These are phyloP conservation scores for Tetrapisispora pingtungensis DNA, from an alignment of 805 yeast genomes.

Conservation along the genomic window DNA sequence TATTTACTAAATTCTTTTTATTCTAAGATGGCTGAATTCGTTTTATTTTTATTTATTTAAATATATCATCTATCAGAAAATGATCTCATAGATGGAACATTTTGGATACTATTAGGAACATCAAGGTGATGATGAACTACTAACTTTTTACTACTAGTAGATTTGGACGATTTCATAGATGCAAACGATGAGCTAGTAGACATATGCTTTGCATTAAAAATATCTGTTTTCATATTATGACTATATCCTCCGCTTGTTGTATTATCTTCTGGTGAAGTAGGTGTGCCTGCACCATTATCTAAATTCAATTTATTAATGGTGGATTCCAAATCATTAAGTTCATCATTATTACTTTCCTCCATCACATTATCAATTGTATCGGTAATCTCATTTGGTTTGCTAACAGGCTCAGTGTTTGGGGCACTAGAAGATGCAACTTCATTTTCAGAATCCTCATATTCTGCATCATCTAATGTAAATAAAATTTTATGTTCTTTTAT, in stretches of 20 bases:
- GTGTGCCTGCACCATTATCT: no score
- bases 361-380: neutral
- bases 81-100: constrained; percentile 3
- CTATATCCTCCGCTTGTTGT: neutral
- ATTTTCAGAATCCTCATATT: constrained; percentile 2
- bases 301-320: no score
- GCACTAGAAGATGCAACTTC: neutral
- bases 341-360: neutral
- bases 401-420: no score
- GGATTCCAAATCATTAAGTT: neutral
- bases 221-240: neutral
- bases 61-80: constrained; percentile 2
- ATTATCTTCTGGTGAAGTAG: neutral
- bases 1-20: no score
- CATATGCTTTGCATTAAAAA: neutral
- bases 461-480: constrained; percentile 7
- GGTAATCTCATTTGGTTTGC: neutral
- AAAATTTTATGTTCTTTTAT: constrained; percentile 4
- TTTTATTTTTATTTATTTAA: no score
- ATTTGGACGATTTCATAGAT: neutral
- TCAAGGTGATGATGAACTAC: constrained; percentile 14
- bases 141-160: constrained; percentile 4
- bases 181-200: neutral
- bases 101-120: constrained; percentile 11
- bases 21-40: no score